Percentiles rank a stretch among this genome's conserved stretches.
Evolutionary conservation across 2,329 filamentous ascomycete genomes (phyloP).

Genomic region (Lanzia echinophila): DNA sequence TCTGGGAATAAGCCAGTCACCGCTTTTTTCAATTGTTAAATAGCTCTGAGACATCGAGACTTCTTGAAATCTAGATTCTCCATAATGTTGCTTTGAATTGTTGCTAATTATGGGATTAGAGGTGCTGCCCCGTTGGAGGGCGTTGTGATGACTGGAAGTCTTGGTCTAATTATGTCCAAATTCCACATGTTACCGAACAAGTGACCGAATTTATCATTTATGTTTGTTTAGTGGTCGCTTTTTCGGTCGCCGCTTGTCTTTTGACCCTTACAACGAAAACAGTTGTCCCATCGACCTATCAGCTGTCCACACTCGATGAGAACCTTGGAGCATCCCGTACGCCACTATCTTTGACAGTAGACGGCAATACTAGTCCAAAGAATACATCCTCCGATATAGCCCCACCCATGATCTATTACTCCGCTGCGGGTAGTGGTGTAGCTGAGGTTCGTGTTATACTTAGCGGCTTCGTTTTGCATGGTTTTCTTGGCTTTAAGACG

Average conservation of each 20-base stretch:
- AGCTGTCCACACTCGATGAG: constrained; percentile 83
- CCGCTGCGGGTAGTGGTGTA: constrained; percentile 90
- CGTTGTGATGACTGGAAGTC: constrained; percentile 53
- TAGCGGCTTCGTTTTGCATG: constrained; percentile 95
- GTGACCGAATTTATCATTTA: constrained; percentile 77
- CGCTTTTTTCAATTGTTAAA: background rate
- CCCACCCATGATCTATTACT: constrained; percentile 87
- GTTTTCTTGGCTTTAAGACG: constrained; percentile 85
- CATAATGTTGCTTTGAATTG: background rate
- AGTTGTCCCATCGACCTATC: constrained; percentile 81
- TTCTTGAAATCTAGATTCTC: too few relatives aligned
- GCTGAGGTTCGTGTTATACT: constrained; percentile 96
- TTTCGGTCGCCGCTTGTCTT: constrained; percentile 67
- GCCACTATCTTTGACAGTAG: constrained; percentile 31
- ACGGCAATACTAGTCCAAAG: constrained; percentile 39
- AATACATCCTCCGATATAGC: constrained; percentile 23
- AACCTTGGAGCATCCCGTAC: constrained; percentile 67
- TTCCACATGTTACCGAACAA: constrained; percentile 32
- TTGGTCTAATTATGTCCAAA: constrained; percentile 45
- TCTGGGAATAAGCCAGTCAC: too few relatives aligned
- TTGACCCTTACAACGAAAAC: constrained; percentile 89
- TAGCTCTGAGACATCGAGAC: background rate
- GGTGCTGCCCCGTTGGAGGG: constrained; percentile 51
- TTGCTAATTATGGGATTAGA: constrained; percentile 25
- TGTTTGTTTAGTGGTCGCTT: constrained; percentile 60